A percentile compares a stretch with the other conserved stretches of the same genome.
Conservation (phyloP, 345 rosid species). For the Syzygium oleosum region DNA sequence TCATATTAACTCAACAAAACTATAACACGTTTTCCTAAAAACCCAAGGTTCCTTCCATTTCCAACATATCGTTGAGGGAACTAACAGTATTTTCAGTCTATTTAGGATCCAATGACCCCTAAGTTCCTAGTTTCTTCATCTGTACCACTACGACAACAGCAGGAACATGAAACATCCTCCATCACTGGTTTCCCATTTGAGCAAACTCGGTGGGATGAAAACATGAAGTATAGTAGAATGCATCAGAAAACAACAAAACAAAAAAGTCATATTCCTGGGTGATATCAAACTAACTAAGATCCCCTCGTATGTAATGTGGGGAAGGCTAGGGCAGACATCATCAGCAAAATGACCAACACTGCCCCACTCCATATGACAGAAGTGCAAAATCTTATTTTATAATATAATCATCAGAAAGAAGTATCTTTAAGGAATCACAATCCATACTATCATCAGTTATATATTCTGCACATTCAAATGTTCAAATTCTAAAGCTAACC, state of each 20-base stretch:
- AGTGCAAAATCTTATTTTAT: not conserved
- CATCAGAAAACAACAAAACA: not conserved
- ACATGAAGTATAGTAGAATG: not conserved
- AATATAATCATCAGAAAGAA: not conserved
- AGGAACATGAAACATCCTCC: not conserved
- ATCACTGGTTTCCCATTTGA: not conserved
- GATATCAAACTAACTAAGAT: not conserved
- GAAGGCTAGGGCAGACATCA: not conserved
- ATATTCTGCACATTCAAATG: not conserved
- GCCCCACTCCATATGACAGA: not conserved
- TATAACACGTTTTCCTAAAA: not conserved
- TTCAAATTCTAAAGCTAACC: constrained; percentile 19
- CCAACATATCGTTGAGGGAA: not conserved
- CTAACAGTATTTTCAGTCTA: not conserved
- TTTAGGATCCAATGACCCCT: not conserved
- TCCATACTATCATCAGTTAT: not conserved
- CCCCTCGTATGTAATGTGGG: not conserved
- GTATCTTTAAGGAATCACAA: not conserved
- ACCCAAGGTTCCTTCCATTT: not conserved
- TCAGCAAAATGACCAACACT: not conserved
- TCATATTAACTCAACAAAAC: not conserved
- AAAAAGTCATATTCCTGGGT: not conserved
- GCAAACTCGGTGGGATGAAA: not conserved
- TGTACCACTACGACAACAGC: not conserved
- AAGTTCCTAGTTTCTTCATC: not conserved